Evolutionary conservation across 805 yeast genomes (phyloP).

Genomic region (Kluyveromyces siamensis): DNA sequence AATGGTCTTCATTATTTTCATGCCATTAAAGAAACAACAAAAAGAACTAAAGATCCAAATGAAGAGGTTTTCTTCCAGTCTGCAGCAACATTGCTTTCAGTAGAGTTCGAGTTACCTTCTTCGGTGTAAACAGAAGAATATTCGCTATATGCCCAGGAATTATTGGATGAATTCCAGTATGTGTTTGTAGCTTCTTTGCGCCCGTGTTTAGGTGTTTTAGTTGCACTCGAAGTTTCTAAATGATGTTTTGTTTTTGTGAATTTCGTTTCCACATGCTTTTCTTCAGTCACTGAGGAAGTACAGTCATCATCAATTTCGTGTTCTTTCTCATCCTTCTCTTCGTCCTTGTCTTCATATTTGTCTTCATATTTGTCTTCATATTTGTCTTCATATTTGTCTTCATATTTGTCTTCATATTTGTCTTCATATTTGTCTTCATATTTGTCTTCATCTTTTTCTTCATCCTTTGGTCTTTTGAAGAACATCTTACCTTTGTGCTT

Average conservation of each 20-base stretch:
- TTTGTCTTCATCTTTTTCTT: not conserved
- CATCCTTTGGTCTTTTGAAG: conserved; percentile 3
- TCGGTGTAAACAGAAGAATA: not conserved
- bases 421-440: not conserved
- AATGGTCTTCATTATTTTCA: not conserved
- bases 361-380: not conserved
- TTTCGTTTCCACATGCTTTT: not conserved
- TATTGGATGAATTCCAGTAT: not conserved
- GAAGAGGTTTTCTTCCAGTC: not conserved
- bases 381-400: not conserved
- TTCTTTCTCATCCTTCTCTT: not conserved
- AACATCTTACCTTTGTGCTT: conserved; percentile 2
- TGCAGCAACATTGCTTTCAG: not conserved
- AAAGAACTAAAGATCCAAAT: not conserved
- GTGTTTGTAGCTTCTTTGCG: not conserved
- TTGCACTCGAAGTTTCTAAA: not conserved
- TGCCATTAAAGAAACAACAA: not conserved
- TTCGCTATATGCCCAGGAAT: not conserved
- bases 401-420: not conserved
- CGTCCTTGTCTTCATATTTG: not conserved
- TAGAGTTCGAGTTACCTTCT: not conserved
- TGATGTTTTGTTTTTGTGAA: not conserved
- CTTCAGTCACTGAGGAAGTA: not conserved
- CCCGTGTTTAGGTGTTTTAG: not conserved
- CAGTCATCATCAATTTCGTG: not conserved